phyloP scores from a whole-genome alignment of 2,329 filamentous ascomycete species.

The Colletotrichum sublineola region DNA sequence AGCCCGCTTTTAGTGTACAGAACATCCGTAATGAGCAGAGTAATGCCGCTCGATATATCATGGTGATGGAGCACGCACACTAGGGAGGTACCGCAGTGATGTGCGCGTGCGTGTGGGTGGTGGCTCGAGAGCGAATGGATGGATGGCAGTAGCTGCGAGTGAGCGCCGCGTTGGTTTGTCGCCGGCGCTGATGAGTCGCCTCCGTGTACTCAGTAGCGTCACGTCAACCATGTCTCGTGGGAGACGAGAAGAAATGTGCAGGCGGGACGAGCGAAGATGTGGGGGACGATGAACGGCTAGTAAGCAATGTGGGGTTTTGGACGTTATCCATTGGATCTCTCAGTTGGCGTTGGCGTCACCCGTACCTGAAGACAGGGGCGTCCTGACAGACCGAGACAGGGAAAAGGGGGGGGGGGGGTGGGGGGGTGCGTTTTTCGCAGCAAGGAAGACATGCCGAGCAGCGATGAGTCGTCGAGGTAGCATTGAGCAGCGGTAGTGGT shows the following conservation, averaged over 20 bases:
- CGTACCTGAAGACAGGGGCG: slow-evolving; percentile 13
- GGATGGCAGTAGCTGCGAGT: background rate
- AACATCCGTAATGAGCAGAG: background rate
- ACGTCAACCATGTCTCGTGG: slow-evolving; percentile 31
- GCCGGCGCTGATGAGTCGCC: background rate
- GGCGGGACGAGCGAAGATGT: slow-evolving; percentile 32
- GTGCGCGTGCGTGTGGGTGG: background rate
- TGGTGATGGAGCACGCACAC: background rate
- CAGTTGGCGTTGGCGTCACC: slow-evolving; percentile 3
- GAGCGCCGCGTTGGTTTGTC: slow-evolving; percentile 3
- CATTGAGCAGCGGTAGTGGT: slow-evolving; percentile 10
- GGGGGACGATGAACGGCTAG: slow-evolving; percentile 20
- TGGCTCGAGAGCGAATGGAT: background rate
- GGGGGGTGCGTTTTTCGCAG: background rate
- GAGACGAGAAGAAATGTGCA: background rate
- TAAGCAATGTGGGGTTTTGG: slow-evolving; percentile 7
- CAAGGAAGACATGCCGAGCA: background rate
- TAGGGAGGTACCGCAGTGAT: background rate
- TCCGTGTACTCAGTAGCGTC: slow-evolving; percentile 24
- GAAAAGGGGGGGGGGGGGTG: background rate
- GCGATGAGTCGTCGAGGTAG: slow-evolving; percentile 9
- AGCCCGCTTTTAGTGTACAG: slow-evolving; percentile 2
- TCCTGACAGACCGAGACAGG: background rate
- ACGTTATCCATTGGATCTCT: background rate
- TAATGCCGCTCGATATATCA: background rate